Evolutionary conservation across 208 protist species (phyloP).

Genomic region (Vickermania ingenoplastis): DNA sequence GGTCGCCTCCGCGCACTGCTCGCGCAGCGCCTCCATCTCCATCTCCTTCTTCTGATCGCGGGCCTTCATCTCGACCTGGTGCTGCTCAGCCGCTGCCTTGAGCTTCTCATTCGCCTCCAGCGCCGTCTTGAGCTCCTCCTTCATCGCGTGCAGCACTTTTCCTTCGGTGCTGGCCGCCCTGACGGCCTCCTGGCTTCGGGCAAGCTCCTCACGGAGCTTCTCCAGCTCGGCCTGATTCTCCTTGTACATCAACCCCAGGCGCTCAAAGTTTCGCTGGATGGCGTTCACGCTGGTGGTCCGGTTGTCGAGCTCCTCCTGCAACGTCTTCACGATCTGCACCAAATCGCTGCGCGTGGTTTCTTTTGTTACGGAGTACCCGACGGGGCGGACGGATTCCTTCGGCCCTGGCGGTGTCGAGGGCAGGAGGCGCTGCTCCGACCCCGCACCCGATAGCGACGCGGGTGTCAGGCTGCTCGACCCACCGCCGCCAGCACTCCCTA

Average conservation of each 20-base stretch:
- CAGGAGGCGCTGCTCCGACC: not conserved
- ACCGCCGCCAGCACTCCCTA: not conserved
- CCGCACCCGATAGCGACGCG: not conserved
- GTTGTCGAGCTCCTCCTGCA: slow-evolving; percentile 49
- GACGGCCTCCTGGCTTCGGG: slow-evolving; percentile 12
- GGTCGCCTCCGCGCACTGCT: not conserved
- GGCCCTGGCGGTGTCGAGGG: not conserved
- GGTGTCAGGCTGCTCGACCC: not conserved
- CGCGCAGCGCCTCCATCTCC: not conserved
- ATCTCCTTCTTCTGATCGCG: slow-evolving; percentile 6
- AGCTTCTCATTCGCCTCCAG: slow-evolving; percentile 2
- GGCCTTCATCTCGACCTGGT: not conserved
- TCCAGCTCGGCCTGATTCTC: slow-evolving; percentile 36
- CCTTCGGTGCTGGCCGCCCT: slow-evolving; percentile 3
- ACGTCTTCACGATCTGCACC: slow-evolving; percentile 27
- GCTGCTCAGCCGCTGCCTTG: not conserved
- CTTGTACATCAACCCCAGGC: slow-evolving; percentile 67
- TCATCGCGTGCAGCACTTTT: slow-evolving; percentile 14
- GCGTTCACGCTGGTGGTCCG: slow-evolving; percentile 79
- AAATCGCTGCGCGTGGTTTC: slow-evolving; percentile 26
- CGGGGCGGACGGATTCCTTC: not conserved
- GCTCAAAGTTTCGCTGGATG: slow-evolving; percentile 86
- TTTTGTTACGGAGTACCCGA: slow-evolving; percentile 7
- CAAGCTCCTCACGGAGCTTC: slow-evolving; percentile 9
- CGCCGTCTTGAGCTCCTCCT: slow-evolving; percentile 8